Conservation (phyloP, 83 land plant species). For the Picea abies region DNA sequence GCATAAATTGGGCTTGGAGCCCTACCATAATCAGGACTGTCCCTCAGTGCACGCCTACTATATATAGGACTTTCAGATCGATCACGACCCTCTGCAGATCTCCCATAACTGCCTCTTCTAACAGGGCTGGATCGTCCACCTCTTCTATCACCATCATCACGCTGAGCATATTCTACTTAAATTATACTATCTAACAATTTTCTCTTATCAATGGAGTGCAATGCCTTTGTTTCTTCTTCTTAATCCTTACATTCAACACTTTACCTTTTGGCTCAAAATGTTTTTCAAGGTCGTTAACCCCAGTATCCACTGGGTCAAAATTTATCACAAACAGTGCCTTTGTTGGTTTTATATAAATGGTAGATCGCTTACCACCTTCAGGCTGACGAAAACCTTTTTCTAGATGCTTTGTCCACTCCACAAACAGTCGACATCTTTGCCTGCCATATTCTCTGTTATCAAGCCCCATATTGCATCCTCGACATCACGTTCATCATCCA, state of each 20-base stretch:
- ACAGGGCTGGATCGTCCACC: constrained; percentile 54
- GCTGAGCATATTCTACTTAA: constrained; percentile 92
- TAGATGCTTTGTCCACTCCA: constrained; percentile 98
- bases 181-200: constrained; percentile 92
- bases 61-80: constrained; percentile 51
- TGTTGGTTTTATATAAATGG: constrained; percentile 68
- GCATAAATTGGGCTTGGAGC: constrained; percentile 41
- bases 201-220: constrained; percentile 31
- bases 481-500: constrained; percentile 99
- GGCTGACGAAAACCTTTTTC: constrained; percentile 71
- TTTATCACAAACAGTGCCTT: constrained; percentile 95
- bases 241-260: constrained; percentile 67
- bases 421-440: constrained; percentile 91
- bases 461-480: constrained; percentile 94
- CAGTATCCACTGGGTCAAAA: constrained; percentile 73
- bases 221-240: constrained; percentile 59
- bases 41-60: constrained; percentile 41
- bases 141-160: constrained; percentile 88
- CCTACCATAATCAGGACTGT: constrained; percentile 68
- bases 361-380: constrained; percentile 67
- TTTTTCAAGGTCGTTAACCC: constrained; percentile 67
- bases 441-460: constrained; percentile 90
- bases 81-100: constrained; percentile 40
- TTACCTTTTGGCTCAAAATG: constrained; percentile 91
- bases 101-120: constrained; percentile 19